Conservation (phyloP, 2,329 filamentous ascomycete genomes). For the Pseudocercospora musae region DNA sequence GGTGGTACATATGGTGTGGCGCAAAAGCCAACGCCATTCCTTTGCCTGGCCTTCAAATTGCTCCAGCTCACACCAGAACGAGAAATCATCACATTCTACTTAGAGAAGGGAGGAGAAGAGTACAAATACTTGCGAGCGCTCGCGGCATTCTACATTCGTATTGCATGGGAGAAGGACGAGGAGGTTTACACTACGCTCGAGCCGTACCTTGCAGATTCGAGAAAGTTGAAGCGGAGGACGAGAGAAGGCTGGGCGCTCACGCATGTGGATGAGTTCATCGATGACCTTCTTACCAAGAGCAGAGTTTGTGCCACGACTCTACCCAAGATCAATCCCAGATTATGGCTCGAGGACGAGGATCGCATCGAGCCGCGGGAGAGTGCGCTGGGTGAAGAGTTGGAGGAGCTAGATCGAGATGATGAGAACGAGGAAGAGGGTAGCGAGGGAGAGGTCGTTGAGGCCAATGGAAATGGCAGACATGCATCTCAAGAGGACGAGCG, state of each 20-base stretch:
- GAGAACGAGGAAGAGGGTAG: conserved; percentile 42
- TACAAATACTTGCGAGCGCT: conserved; percentile 82
- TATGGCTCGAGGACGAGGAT: conserved; percentile 83
- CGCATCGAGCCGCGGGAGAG: conserved; percentile 81
- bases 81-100: conserved; percentile 74
- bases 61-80: conserved; percentile 80
- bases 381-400: conserved; percentile 71
- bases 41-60: conserved; percentile 92
- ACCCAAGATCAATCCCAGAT: conserved; percentile 83
- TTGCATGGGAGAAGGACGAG: conserved; percentile 78
- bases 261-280: conserved; percentile 86
- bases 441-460: conserved; percentile 25
- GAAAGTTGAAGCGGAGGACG: conserved; percentile 77
- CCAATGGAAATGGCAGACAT: conserved; percentile 20
- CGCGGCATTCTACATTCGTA: conserved; percentile 86
- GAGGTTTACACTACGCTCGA: conserved; percentile 80
- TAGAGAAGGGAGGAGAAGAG: conserved; percentile 68
- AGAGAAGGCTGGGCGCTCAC: conserved; percentile 73
- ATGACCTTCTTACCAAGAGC: conserved; percentile 84
- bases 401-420: conserved; percentile 64
- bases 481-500: neutral
- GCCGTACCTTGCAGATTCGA: conserved; percentile 73
- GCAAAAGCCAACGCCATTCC: conserved; percentile 86
- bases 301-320: conserved; percentile 87
- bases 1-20: conserved; percentile 82